Base-by-base conservation (phyloP, 352 stramenopile species). In the Pythium rishiriense region DNA sequence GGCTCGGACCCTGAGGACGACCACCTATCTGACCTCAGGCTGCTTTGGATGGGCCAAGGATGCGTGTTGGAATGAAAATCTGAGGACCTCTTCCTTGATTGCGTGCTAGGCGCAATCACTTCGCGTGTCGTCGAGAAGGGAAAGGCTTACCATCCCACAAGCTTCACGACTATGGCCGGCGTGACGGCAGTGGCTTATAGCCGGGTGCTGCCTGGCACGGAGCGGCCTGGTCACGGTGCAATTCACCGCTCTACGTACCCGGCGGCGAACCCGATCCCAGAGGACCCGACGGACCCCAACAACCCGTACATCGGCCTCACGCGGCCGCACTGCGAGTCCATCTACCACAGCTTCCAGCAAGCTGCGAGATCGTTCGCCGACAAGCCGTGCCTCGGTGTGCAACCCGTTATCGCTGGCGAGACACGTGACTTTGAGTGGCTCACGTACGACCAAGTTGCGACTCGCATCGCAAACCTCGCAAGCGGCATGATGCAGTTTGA, bases 391-490 rank as follows among this genome's bases (percentile, higher is more conserved):
- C 51, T 90, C 2, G 81, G 81, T 19, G 59, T 72, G 3, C 75
- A 78, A 19, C 69, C 73, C 0, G 68, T 86, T 4, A 68, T 84
- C 2, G 57, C 70, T 8, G 72, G 62, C 0, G 58, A 72, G 14
- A 69, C 64, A 0, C 62, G 72, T 25, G 57, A 67, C 5, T 92
- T 76, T 31, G 69, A 73, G 54, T 92, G 79, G 79, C 46, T 80
- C 33, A 82, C 81, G n/a, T 92, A 92, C 60, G 54, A 63, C 4
- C 64, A 89, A 55, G 68, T 88, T 0, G 65, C 61, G 7, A 61
- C 54, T 12, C 77, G 83, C 5, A 56, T 85, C 1, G 33, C 64
- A 21, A 73, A 81, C 29, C 28, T 75, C 14, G 76, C 73, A 6
- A 68, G 73, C 24, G 83, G 76, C 21, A 67, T 91, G 47, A 73